Conservation (phyloP, 1,139 yeast genomes). For the Candida tetrigidarum region DNA sequence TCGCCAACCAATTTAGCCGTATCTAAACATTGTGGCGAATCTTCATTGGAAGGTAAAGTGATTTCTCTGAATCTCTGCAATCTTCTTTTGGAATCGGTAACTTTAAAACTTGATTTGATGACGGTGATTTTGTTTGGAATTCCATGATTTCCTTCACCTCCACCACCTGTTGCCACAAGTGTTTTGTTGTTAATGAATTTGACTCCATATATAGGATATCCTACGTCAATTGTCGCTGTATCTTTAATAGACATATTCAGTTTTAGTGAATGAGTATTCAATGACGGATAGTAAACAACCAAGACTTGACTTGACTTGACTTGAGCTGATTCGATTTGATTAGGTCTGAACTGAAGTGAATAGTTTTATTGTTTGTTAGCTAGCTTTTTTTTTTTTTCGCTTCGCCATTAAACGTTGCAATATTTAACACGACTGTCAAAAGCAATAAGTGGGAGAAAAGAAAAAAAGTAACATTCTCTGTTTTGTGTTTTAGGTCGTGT, state of each 20-base stretch:
- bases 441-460: no score
- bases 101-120: slow-evolving; percentile 58
- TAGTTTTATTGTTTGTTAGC: no score
- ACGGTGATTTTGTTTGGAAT: slow-evolving; percentile 87
- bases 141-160: slow-evolving; percentile 91
- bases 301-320: not conserved
- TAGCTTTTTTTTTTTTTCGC: not conserved
- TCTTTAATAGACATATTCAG: slow-evolving; percentile 35
- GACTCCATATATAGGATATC: slow-evolving; percentile 84
- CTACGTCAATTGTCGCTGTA: slow-evolving; percentile 55
- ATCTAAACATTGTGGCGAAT: slow-evolving; percentile 76
- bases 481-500: no score
- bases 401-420: not conserved
- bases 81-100: slow-evolving; percentile 50
- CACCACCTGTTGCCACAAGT: slow-evolving; percentile 86
- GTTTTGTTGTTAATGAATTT: slow-evolving; percentile 66
- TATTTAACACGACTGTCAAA: not conserved
- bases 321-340: no score
- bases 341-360: no score
- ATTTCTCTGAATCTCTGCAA: slow-evolving; percentile 68
- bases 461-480: no score
- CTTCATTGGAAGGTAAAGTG: slow-evolving; percentile 63
- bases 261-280: not conserved
- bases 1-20: slow-evolving; percentile 34
- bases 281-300: no score